Evolutionary conservation across 305 asterid species (phyloP).

Genomic region (Coffea humblotiana): DNA sequence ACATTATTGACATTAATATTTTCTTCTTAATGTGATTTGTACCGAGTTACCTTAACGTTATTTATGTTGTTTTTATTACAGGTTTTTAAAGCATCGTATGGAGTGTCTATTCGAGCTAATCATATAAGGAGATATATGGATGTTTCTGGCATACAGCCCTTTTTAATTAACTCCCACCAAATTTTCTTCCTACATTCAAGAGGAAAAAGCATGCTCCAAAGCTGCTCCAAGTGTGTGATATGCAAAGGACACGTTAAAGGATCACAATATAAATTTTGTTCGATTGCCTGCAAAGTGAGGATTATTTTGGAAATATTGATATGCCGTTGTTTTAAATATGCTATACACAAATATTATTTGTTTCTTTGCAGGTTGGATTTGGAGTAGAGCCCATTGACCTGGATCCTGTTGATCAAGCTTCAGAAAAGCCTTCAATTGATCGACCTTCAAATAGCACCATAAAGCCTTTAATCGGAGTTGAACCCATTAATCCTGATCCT

Average conservation of each 20-base stretch:
- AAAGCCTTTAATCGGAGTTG: no score
- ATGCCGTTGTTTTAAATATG: neutral
- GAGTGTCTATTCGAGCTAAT: neutral
- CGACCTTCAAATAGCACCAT: no score
- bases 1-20: neutral
- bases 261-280: neutral
- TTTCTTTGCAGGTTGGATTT: conserved; percentile 3
- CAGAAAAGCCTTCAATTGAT: no score
- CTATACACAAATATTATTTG: neutral
- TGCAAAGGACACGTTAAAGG: neutral
- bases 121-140: neutral
- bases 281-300: conserved; percentile 10
- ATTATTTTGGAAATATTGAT: neutral
- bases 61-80: neutral
- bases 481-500: no score
- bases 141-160: conserved; percentile 3
- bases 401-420: neutral
- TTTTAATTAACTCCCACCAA: neutral
- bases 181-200: conserved; percentile 3
- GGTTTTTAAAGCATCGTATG: conserved; percentile 8
- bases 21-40: neutral
- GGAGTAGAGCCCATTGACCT: neutral
- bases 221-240: neutral
- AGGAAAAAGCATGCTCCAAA: neutral
- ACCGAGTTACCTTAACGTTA: neutral